Percentiles rank a stretch among this genome's conserved stretches.
Evolutionary conservation across 805 yeast genomes (phyloP).

Genomic region (Sugiyamaella floridensis): DNA sequence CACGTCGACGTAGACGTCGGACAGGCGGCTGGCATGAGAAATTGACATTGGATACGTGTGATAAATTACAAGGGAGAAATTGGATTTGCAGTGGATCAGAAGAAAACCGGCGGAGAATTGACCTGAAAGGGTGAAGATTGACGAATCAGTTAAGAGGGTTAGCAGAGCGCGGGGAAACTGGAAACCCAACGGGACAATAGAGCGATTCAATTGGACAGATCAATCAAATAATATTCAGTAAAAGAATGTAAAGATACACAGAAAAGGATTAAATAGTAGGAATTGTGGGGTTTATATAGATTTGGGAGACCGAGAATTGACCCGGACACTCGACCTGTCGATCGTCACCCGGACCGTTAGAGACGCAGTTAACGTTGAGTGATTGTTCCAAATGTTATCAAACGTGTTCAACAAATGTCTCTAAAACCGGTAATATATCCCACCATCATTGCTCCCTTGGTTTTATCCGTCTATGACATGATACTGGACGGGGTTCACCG

Average conservation of each 20-base stretch:
- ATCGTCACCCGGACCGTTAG: background rate
- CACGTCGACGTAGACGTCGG: slow-evolving; percentile 19
- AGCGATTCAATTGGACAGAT: too few species aligned
- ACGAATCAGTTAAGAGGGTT: background rate
- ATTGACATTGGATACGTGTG: slow-evolving; percentile 4
- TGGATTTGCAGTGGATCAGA: background rate
- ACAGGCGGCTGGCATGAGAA: slow-evolving; percentile 13
- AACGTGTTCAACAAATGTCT: too few species aligned
- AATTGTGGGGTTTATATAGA: background rate
- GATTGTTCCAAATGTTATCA: too few species aligned
- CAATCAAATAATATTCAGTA: too few species aligned
- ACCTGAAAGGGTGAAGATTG: background rate
- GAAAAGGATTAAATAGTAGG: too few species aligned
- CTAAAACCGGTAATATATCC: too few species aligned
- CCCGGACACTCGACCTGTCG: background rate
- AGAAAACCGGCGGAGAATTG: background rate
- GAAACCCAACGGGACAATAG: too few species aligned
- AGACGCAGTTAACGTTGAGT: too few species aligned
- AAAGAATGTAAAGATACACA: too few species aligned
- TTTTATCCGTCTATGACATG: too few species aligned
- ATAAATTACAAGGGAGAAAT: background rate
- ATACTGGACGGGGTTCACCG: background rate
- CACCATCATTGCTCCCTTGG: too few species aligned
- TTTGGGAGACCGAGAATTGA: background rate
- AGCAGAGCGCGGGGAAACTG: too few species aligned